Evolutionary conservation across 1,139 yeast genomes (phyloP), one percentile per base, ranked within the genome.

Genomic region (Pichia norvegensis): DNA sequence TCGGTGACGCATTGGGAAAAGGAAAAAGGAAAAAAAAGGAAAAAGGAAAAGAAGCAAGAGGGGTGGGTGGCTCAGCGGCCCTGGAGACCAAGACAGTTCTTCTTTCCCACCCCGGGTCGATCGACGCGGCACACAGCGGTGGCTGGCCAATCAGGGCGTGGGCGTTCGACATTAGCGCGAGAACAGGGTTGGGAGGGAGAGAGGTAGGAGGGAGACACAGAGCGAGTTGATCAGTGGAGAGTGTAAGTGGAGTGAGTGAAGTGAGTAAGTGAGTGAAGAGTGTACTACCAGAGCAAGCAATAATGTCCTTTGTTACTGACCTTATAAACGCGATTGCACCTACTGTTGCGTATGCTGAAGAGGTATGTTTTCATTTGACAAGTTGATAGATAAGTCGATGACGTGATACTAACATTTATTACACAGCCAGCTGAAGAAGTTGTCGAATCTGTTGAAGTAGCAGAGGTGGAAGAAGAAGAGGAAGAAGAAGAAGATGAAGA

Each of bases 281-380:
- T 23, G 25, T 23, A 6, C 25, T 5, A 6, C 8, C 25, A 6
- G 25, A 27, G 31, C 31, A 27, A 27, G 31, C 31, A 14, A 27
- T 27, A 27, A 77, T 77, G 82, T 69, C 79, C 47, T 73, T 85
- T 63, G 76, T 76, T 38, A 42, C 50, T 73, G 95, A 86, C 68
- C 72, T 88, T 64, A 82, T 85, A 70, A 95, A 87, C 67, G 75
- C 85, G 55, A 75, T 85, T 55, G 69, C 80, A 59, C 95, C 96
- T 65, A 76, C 86, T 57, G 74, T 74, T 46, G 95, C 95, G 49
- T 79, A 76, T 70, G 96, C 96, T 62, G 96, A 85, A 65, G 90
- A 79, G 65, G 81, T 75, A 69, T 52, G 59, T 51, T 33, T 36
- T 4, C 11, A 29, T 16, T 33, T 33, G 13, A 33, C 20, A 5